Evolutionary conservation across 305 asterid genomes (phyloP).

Genomic region (Rubia balearica): DNA sequence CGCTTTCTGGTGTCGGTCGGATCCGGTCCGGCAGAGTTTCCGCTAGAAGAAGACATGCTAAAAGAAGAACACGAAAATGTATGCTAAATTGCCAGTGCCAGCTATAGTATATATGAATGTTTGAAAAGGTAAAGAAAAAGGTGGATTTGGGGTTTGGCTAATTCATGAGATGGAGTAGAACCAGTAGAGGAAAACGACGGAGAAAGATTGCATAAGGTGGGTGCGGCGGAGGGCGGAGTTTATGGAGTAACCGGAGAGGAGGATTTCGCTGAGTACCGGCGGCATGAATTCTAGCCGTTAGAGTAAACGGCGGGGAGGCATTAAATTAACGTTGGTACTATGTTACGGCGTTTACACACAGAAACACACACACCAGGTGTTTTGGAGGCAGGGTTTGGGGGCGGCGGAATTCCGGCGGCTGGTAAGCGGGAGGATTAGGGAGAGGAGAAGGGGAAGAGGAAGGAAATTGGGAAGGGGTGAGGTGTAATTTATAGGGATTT

Average conservation of each 20-base stretch:
- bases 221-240: slow-evolving; percentile 41
- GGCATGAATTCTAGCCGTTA: slow-evolving; percentile 19
- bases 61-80: neutral
- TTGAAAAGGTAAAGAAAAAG: too few species aligned
- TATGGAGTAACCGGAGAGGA: slow-evolving; percentile 39
- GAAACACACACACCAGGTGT: neutral
- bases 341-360: neutral
- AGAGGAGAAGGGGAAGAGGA: neutral
- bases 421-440: neutral
- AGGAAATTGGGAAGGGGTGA: neutral
- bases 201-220: slow-evolving; percentile 56
- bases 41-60: slow-evolving; percentile 31
- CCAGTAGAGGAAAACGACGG: slow-evolving; percentile 30
- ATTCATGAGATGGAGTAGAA: slow-evolving; percentile 23
- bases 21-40: slow-evolving; percentile 25
- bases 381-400: neutral
- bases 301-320: slow-evolving; percentile 7
- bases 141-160: neutral
- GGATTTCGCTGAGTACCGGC: slow-evolving; percentile 39
- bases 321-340: neutral
- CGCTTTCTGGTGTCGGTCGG: slow-evolving; percentile 43
- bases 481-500: slow-evolving; percentile 18
- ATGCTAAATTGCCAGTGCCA: neutral
- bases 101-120: neutral
- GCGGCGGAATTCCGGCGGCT: neutral